These are phyloP conservation scores for Trichoderma atroviride DNA, from an alignment of 2,329 filamentous ascomycete species.

Conservation along the genomic window DNA sequence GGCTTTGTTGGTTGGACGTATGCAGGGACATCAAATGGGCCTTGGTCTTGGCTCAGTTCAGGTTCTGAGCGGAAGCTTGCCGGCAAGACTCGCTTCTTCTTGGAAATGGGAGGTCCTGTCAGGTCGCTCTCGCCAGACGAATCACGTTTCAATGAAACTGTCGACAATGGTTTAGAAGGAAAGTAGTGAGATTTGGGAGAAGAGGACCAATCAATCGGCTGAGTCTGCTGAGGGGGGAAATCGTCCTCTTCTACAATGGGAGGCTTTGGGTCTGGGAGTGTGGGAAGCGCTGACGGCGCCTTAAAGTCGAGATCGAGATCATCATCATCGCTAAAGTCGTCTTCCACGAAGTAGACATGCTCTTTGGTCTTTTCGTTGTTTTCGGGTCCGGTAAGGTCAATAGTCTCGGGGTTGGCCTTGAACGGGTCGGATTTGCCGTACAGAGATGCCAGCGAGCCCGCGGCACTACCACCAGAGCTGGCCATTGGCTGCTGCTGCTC, in stretches of 20 bases:
- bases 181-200: conserved; percentile 57
- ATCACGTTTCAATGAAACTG: conserved; percentile 47
- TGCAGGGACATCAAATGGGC: neutral
- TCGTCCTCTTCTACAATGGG: conserved; percentile 34
- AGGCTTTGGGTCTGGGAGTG: conserved; percentile 35
- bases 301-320: conserved; percentile 72
- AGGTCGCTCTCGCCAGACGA: conserved; percentile 40
- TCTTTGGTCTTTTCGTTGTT: conserved; percentile 35
- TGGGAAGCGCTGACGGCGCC: conserved; percentile 56
- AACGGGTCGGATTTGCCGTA: conserved; percentile 55
- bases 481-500: conserved; percentile 12
- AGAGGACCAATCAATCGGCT: conserved; percentile 71
- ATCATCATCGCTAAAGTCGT: conserved; percentile 85
- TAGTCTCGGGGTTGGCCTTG: conserved; percentile 34
- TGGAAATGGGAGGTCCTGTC: conserved; percentile 32
- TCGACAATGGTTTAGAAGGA: conserved; percentile 41
- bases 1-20: conserved; percentile 40
- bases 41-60: conserved; percentile 34
- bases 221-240: conserved; percentile 34
- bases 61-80: conserved; percentile 41
- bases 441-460: conserved; percentile 44
- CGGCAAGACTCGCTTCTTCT: conserved; percentile 64
- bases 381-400: conserved; percentile 42
- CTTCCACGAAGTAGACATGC: conserved; percentile 67
- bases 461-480: neutral